A percentile compares a stretch with the other conserved stretches of the same genome.
Conservation (phyloP, 2,329 filamentous ascomycete genomes). For the Cercospora sp. region DNA sequence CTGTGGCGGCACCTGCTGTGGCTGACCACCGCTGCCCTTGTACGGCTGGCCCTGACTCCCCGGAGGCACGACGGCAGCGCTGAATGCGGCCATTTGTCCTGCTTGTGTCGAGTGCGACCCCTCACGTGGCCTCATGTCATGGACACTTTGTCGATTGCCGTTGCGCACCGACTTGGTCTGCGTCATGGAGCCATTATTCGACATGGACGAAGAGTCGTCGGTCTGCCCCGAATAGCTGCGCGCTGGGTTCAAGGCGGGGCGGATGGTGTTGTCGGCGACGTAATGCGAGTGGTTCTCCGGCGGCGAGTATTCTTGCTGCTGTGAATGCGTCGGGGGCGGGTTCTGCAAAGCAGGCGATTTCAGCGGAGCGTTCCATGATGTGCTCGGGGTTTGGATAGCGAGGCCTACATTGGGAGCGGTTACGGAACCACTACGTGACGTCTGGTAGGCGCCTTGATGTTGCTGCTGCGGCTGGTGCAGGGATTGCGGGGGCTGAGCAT, state of each 20-base stretch:
- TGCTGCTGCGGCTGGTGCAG: conserved; percentile 30
- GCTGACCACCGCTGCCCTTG: conserved; percentile 29
- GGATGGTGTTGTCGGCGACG: conserved; percentile 24
- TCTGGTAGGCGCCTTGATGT: conserved; percentile 30
- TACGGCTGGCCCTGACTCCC: conserved; percentile 49
- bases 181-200: conserved; percentile 36
- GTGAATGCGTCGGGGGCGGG: conserved; percentile 20
- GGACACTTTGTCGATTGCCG: conserved; percentile 39
- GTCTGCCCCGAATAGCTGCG: conserved; percentile 37
- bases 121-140: conserved; percentile 35
- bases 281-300: conserved; percentile 31
- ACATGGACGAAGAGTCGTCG: conserved; percentile 38
- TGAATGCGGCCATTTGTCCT: conserved; percentile 44
- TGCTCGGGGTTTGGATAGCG: conserved; percentile 31
- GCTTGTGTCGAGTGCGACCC: conserved; percentile 27
- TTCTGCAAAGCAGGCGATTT: conserved; percentile 16
- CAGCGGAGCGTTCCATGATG: conserved; percentile 19
- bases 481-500: conserved; percentile 35
- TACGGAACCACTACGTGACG: conserved; percentile 21
- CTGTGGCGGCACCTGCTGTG: conserved; percentile 35
- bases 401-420: conserved; percentile 29
- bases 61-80: conserved; percentile 48
- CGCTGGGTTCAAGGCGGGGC: conserved; percentile 29
- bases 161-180: conserved; percentile 33
- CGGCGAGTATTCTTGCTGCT: conserved; percentile 28